These are phyloP conservation scores for Phytophthora pini DNA, from an alignment of 352 stramenopile genomes.

Conservation along the genomic window DNA sequence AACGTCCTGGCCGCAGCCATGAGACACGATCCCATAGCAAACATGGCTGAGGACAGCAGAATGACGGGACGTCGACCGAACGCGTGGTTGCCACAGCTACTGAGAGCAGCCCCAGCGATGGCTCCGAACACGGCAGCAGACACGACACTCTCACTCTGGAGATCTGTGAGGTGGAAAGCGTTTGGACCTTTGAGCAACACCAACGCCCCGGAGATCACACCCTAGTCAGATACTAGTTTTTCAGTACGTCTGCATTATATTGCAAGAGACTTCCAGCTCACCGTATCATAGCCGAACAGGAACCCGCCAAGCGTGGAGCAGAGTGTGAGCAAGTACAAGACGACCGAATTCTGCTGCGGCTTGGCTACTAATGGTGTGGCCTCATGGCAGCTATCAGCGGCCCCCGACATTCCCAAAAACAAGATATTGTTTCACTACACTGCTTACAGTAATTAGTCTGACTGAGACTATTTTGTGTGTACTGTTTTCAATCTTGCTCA, in stretches of 20 bases:
- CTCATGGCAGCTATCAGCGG: constrained; percentile 1
- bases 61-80: constrained; percentile 68
- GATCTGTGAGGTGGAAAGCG: constrained; percentile 60
- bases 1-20: constrained; percentile 65
- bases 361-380: constrained; percentile 14
- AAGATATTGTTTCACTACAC: no score
- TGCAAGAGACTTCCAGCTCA: constrained; percentile 7
- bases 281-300: constrained; percentile 85
- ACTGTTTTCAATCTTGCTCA: no score
- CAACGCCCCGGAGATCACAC: constrained; percentile 82
- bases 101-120: constrained; percentile 67
- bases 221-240: constrained; percentile 24
- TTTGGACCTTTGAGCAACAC: constrained; percentile 72
- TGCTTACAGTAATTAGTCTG: no score
- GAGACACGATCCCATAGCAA: constrained; percentile 63
- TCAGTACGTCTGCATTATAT: neutral
- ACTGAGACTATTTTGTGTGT: no score
- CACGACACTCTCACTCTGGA: constrained; percentile 78
- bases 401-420: neutral
- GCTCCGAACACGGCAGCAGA: constrained; percentile 74
- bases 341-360: constrained; percentile 21
- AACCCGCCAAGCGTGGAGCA: constrained; percentile 82
- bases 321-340: constrained; percentile 69
- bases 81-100: constrained; percentile 66
- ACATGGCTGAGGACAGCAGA: constrained; percentile 69